Conservation (phyloP, 1,284 basidiomycete genomes). For the Sutorius eximius region DNA sequence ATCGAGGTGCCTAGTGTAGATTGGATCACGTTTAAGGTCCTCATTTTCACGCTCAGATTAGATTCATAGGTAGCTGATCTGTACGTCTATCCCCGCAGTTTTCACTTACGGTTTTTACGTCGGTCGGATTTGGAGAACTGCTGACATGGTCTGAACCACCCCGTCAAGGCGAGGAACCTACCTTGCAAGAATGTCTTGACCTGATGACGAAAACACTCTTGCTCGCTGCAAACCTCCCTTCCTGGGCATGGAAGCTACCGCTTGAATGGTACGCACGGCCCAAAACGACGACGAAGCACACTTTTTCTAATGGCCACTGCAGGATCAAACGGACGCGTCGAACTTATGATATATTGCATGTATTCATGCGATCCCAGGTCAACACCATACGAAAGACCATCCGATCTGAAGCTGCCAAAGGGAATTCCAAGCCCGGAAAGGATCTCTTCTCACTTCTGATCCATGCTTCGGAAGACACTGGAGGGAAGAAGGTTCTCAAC, state of each 20-base stretch:
- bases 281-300: conserved; percentile 5
- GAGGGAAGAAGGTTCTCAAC: conserved; percentile 42
- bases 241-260: neutral
- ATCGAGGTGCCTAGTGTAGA: conserved; percentile 43
- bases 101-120: conserved; percentile 48
- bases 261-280: neutral
- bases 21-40: conserved; percentile 45
- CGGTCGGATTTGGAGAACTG: conserved; percentile 51
- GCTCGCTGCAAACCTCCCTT: conserved; percentile 35
- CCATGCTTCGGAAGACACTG: conserved; percentile 47
- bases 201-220: conserved; percentile 37
- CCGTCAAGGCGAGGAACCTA: conserved; percentile 41
- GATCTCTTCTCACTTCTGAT: conserved; percentile 52
- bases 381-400: conserved; percentile 39
- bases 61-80: neutral
- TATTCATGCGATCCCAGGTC: conserved; percentile 44
- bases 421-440: conserved; percentile 13
- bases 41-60: no score
- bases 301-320: conserved; percentile 24
- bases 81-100: conserved; percentile 33
- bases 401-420: conserved; percentile 13
- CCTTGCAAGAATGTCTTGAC: conserved; percentile 44
- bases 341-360: conserved; percentile 27
- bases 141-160: conserved; percentile 42
- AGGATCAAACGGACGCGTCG: conserved; percentile 24